Percentiles rank a stretch among this genome's conserved stretches.
Evolutionary conservation across 371 early-diverging fungal species (phyloP).

Genomic region (Basidiobolus heterosporus): DNA sequence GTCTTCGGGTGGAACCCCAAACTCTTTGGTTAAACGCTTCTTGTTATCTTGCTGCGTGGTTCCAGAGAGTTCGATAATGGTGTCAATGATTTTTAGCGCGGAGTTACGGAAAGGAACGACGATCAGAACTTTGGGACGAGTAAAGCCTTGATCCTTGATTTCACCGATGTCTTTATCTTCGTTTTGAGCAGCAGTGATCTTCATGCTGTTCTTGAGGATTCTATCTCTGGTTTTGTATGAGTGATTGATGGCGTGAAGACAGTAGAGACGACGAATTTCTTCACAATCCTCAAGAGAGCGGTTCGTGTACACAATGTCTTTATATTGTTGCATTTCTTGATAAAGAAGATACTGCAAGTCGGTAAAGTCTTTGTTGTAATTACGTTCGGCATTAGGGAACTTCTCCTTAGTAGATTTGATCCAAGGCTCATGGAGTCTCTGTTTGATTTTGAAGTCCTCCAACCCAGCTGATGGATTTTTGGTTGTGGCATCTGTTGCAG

Average conservation of each 20-base stretch:
- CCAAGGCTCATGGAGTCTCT: constrained; percentile 8
- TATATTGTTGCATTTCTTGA: background rate
- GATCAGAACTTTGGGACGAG: constrained; percentile 81
- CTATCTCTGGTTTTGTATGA: constrained; percentile 40
- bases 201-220: constrained; percentile 62
- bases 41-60: constrained; percentile 47
- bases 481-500: background rate
- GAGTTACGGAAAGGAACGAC: constrained; percentile 74
- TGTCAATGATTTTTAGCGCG: constrained; percentile 61
- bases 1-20: constrained; percentile 11
- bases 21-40: constrained; percentile 6
- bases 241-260: constrained; percentile 1
- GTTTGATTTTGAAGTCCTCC: background rate
- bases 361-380: constrained; percentile 1
- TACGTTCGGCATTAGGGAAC: background rate
- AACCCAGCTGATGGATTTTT: background rate
- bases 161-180: constrained; percentile 39
- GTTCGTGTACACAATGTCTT: background rate
- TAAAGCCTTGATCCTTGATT: constrained; percentile 85
- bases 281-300: constrained; percentile 4
- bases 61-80: constrained; percentile 55
- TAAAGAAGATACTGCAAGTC: background rate
- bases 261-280: constrained; percentile 2
- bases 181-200: constrained; percentile 35
- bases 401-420: background rate